Conservation (phyloP, 179 eudicot genomes). For the Corrigiola litoralis region DNA sequence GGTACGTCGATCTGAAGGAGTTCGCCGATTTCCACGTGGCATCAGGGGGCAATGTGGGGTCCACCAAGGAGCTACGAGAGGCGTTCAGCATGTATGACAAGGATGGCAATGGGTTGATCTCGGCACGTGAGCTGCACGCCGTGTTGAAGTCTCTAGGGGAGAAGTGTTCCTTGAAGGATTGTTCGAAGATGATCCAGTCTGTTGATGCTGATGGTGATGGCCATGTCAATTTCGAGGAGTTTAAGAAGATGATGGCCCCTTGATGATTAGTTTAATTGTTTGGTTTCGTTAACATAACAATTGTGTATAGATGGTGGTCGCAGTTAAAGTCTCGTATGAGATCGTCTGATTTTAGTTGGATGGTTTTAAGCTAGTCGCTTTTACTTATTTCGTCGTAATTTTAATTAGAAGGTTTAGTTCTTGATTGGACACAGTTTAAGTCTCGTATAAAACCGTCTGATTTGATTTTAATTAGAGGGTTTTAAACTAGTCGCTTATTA, state of each 20-base stretch:
- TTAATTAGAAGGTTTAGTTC: too few species aligned
- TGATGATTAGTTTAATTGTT: constrained; percentile 2
- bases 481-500: too few species aligned
- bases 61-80: constrained; percentile 23
- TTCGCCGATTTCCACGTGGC: constrained; percentile 33
- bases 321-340: not conserved
- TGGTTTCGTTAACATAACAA: not conserved
- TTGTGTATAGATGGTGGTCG: not conserved
- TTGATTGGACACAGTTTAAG: not conserved
- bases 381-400: too few species aligned
- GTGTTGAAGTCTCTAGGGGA: constrained; percentile 40
- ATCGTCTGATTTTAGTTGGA: too few species aligned
- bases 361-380: too few species aligned
- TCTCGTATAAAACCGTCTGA: not conserved
- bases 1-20: constrained; percentile 34
- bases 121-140: constrained; percentile 32
- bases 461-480: too few species aligned
- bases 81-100: constrained; percentile 37
- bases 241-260: constrained; percentile 45
- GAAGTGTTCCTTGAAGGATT: constrained; percentile 33
- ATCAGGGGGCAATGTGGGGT: constrained; percentile 27
- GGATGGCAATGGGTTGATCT: constrained; percentile 39
- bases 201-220: constrained; percentile 46
- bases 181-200: constrained; percentile 30
- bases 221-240: constrained; percentile 44